These are phyloP conservation scores for Tylopilus subfusipes DNA, from an alignment of 768 basidiomycete genomes.

Conservation along the genomic window DNA sequence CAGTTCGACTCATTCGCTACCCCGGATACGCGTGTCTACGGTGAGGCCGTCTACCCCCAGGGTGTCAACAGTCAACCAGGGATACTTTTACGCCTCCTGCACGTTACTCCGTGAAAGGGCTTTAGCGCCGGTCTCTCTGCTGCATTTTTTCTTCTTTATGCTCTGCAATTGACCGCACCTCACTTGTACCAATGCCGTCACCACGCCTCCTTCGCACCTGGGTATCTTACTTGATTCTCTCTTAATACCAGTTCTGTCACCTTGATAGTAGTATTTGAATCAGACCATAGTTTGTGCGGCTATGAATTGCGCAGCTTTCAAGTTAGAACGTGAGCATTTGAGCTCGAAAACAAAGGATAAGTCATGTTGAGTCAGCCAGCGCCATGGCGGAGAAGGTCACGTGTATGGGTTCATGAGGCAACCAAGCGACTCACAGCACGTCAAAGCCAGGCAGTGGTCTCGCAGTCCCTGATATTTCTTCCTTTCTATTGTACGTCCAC, in stretches of 20 bases:
- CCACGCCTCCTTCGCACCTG: too few species aligned
- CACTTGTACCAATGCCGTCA: too few species aligned
- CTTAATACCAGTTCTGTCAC: too few species aligned
- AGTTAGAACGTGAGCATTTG: too few species aligned
- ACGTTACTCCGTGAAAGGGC: neutral
- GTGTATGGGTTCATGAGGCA: slow-evolving; percentile 1
- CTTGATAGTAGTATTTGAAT: neutral
- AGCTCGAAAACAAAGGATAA: too few species aligned
- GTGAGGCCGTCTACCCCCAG: neutral
- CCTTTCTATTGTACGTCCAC: neutral
- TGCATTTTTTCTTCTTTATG: too few species aligned
- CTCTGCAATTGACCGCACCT: too few species aligned
- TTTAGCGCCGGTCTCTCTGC: too few species aligned
- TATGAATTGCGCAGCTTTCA: too few species aligned
- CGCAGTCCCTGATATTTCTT: neutral
- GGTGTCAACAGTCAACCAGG: too few species aligned
- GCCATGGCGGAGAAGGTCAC: slow-evolving; percentile 7
- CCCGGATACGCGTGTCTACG: neutral
- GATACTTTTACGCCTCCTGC: neutral
- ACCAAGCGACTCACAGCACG: slow-evolving; percentile 2
- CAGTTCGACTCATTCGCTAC: neutral
- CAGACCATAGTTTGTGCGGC: neutral
- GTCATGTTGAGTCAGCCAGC: neutral
- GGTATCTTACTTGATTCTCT: neutral
- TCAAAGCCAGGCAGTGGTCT: neutral